Conservation (phyloP, 768 basidiomycete genomes). For the Multifurca ochricompacta region DNA sequence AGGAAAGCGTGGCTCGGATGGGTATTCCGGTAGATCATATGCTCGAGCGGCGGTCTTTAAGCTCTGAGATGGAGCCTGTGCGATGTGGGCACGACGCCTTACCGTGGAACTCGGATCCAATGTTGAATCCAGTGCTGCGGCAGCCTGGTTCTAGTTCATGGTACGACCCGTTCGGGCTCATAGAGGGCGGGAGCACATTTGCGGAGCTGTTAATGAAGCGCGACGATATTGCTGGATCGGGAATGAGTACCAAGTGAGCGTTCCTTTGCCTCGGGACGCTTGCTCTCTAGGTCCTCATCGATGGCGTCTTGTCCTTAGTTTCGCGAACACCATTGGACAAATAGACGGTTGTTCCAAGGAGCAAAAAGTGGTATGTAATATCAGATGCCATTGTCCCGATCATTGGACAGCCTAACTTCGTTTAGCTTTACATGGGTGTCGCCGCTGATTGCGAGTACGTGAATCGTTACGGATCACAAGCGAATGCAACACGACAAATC, state of each 20-base stretch:
- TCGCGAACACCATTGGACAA: constrained; percentile 58
- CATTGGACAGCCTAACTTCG: not conserved
- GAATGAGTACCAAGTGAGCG: constrained; percentile 46
- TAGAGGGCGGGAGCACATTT: constrained; percentile 20
- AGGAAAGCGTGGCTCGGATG: constrained; percentile 34
- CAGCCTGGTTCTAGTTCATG: constrained; percentile 29
- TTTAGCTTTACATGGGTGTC: constrained; percentile 70
- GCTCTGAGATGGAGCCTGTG: constrained; percentile 22
- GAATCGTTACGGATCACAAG: constrained; percentile 48
- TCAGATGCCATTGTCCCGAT: not conserved
- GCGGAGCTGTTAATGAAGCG: constrained; percentile 37
- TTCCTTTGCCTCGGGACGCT: not conserved
- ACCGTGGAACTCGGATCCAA: constrained; percentile 54
- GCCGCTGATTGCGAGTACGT: constrained; percentile 84
- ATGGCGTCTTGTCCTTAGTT: constrained; percentile 37
- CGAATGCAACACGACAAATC: constrained; percentile 66
- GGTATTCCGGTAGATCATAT: constrained; percentile 19
- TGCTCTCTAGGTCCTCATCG: not conserved
- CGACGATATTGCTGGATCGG: constrained; percentile 48
- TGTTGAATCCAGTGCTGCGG: constrained; percentile 44
- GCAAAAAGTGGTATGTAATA: constrained; percentile 53
- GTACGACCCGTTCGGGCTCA: constrained; percentile 34
- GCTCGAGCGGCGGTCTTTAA: not conserved
- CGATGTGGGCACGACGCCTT: constrained; percentile 68
- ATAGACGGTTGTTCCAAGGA: constrained; percentile 62